A percentile compares a stretch with the other conserved stretches of the same genome.
These are phyloP conservation scores for Rubia tinctorum DNA, from an alignment of 305 asterid genomes.

Conservation along the genomic window DNA sequence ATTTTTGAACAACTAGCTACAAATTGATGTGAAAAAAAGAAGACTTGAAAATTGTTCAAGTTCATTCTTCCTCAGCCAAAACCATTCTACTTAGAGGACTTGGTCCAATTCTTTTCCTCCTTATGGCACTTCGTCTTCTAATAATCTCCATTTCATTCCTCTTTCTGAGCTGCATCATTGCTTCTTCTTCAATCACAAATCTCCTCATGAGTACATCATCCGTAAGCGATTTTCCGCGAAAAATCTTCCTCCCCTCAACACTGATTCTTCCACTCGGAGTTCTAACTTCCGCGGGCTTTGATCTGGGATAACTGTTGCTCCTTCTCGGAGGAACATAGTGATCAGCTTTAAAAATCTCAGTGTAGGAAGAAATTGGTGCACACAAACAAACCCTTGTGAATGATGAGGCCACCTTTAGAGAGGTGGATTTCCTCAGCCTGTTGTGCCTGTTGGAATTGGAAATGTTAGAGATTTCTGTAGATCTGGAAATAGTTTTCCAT, in stretches of 20 bases:
- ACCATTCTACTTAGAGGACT: slow-evolving; percentile 82
- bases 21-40: neutral
- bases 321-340: slow-evolving; percentile 54
- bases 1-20: neutral
- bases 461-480: slow-evolving; percentile 31
- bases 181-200: slow-evolving; percentile 88
- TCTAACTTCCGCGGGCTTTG: slow-evolving; percentile 45
- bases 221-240: slow-evolving; percentile 70
- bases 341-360: slow-evolving; percentile 65
- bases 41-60: neutral
- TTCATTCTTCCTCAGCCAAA: slow-evolving; percentile 41
- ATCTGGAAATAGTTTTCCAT: slow-evolving; percentile 54
- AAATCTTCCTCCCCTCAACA: slow-evolving; percentile 64
- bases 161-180: slow-evolving; percentile 72
- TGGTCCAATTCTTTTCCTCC: slow-evolving; percentile 68
- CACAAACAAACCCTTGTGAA: slow-evolving; percentile 75
- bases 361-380: slow-evolving; percentile 76
- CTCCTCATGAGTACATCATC: slow-evolving; percentile 85
- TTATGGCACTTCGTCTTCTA: slow-evolving; percentile 60
- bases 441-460: slow-evolving; percentile 34
- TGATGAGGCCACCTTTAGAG: slow-evolving; percentile 62
- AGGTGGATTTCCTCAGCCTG: slow-evolving; percentile 72
- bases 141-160: slow-evolving; percentile 90
- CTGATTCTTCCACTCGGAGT: slow-evolving; percentile 64
- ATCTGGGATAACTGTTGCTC: slow-evolving; percentile 68